Evolutionary conservation across 352 stramenopile species (phyloP).

Genomic region (Thalassiosira oceanica): DNA sequence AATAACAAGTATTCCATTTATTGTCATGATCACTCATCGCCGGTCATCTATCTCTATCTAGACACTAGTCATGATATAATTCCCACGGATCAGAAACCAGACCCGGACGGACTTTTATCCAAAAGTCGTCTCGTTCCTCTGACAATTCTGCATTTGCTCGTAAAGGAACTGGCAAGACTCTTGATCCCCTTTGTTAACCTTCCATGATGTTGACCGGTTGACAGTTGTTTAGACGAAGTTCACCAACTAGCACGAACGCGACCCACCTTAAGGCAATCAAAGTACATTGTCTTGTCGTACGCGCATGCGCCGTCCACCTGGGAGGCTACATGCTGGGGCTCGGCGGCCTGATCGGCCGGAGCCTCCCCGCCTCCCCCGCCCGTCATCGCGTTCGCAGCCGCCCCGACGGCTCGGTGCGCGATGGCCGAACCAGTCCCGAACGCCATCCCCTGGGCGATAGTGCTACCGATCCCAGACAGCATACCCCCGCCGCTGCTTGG

Average conservation of each 20-base stretch:
- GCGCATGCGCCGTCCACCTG: constrained; percentile 57
- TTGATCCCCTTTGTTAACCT: constrained; percentile 75
- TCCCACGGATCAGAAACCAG: no score
- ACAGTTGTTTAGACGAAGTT: no score
- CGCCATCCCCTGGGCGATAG: constrained; percentile 93
- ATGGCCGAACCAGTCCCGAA: constrained; percentile 95
- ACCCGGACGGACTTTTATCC: no score
- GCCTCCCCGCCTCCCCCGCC: constrained; percentile 43
- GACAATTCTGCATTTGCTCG: constrained; percentile 74
- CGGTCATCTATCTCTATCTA: no score
- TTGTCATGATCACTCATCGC: no score
- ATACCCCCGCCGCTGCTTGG: constrained; percentile 83
- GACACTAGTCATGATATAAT: no score
- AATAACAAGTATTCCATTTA: no score
- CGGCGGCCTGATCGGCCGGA: constrained; percentile 8
- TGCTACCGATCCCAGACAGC: constrained; percentile 90
- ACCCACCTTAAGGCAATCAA: constrained; percentile 81
- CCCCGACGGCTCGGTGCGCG: constrained; percentile 86
- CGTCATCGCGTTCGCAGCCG: constrained; percentile 64
- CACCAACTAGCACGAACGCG: no score
- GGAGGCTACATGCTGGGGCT: constrained; percentile 8
- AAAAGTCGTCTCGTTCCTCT: constrained; percentile 64
- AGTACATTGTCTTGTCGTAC: constrained; percentile 81
- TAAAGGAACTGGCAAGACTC: constrained; percentile 79
- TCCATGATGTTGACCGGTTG: no score